phyloP scores from a whole-genome alignment of 139 green algal species.

The Spirogloea muscicola region DNA sequence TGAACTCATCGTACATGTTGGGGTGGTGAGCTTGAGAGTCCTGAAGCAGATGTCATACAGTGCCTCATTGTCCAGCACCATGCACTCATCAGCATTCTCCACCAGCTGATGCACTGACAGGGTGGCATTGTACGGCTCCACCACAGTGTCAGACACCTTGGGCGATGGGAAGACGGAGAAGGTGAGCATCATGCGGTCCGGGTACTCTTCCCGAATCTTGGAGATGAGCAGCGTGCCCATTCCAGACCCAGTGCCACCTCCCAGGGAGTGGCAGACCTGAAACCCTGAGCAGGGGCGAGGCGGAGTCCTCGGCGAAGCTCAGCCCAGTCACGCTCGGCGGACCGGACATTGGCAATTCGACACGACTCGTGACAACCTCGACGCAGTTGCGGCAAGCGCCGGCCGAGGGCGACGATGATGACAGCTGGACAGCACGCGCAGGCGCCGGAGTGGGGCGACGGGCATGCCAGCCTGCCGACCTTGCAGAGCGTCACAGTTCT shows the following conservation, averaged over 20 bases:
- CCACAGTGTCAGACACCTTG: constrained; percentile 99
- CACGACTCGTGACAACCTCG: not conserved
- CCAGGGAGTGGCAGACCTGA: constrained; percentile 93
- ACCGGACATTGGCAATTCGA: not conserved
- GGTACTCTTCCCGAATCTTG: constrained; percentile 98
- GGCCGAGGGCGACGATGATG: not conserved
- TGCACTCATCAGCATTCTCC: constrained; percentile 99
- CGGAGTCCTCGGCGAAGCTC: not conserved
- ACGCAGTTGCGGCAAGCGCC: constrained; percentile 1
- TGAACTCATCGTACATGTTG: constrained; percentile 65
- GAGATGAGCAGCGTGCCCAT: constrained; percentile 98
- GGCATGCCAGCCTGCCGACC: constrained; percentile 17
- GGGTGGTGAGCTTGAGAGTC: constrained; percentile 97
- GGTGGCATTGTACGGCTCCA: constrained; percentile 99
- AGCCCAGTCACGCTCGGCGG: not conserved
- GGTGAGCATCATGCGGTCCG: constrained; percentile 98
- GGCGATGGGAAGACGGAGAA: constrained; percentile 98
- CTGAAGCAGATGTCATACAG: constrained; percentile 99
- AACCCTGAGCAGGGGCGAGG: constrained; percentile 55
- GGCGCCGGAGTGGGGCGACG: not conserved
- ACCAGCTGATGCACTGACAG: constrained; percentile 99
- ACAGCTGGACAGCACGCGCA: not conserved
- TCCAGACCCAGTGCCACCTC: constrained; percentile 92
- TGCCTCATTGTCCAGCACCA: constrained; percentile 97
- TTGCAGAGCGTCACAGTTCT: constrained; percentile 97